These are phyloP conservation scores for Turritis glabra DNA, from an alignment of 345 rosid genomes.

Conservation along the genomic window DNA sequence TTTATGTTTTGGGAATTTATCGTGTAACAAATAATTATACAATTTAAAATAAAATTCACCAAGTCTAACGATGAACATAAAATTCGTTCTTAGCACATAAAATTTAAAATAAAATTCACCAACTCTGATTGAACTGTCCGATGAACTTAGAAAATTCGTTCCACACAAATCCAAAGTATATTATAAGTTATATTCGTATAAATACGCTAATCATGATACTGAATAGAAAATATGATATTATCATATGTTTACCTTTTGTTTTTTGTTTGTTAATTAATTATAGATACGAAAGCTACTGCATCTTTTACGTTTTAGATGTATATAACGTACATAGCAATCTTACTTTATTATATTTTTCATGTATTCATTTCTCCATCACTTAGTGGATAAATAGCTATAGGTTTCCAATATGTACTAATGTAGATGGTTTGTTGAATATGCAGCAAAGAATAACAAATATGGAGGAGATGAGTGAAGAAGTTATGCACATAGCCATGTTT, in stretches of 20 bases:
- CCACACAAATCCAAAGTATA: not conserved
- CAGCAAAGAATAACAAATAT: slow-evolving; percentile 9
- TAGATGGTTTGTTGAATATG: not conserved
- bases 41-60: not conserved
- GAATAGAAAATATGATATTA: not conserved
- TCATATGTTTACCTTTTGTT: not conserved
- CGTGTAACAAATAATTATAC: not conserved
- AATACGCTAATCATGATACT: not conserved
- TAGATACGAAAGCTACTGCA: no score
- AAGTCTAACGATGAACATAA: not conserved
- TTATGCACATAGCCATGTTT: slow-evolving; percentile 41
- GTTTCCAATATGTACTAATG: not conserved
- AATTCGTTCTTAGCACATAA: no score
- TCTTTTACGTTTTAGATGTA: no score
- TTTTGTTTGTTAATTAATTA: no score
- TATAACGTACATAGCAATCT: no score
- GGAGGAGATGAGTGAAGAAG: slow-evolving; percentile 10
- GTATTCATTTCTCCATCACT: not conserved
- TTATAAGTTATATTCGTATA: not conserved
- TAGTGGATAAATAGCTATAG: not conserved
- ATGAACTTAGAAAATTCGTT: not conserved
- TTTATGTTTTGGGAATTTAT: not conserved
- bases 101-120: no score
- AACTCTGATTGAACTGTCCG: not conserved
- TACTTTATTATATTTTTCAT: not conserved